Conservation (phyloP, 2,329 filamentous ascomycete species). For the Aphanocladium album region DNA sequence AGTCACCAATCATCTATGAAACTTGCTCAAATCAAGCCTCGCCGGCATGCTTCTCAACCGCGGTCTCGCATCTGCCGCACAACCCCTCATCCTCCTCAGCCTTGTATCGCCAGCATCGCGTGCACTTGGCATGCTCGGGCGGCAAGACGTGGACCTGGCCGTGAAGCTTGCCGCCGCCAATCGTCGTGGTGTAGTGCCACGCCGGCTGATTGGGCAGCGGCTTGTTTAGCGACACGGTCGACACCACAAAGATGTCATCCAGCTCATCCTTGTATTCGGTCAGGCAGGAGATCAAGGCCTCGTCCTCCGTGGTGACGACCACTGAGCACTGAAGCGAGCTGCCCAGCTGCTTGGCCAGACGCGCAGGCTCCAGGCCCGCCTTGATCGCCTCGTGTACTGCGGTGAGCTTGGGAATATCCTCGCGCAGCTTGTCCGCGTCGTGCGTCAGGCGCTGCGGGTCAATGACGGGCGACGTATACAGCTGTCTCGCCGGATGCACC, state of each 20-base stretch:
- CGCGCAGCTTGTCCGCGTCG: conserved; percentile 35
- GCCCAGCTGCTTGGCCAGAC: conserved; percentile 66
- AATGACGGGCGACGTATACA: conserved; percentile 41
- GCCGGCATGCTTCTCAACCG: conserved; percentile 36
- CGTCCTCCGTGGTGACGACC: conserved; percentile 43
- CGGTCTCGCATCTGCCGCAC: conserved; percentile 68
- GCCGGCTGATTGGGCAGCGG: conserved; percentile 23
- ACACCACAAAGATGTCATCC: conserved; percentile 64
- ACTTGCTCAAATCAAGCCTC: background rate
- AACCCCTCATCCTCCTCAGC: conserved; percentile 61
- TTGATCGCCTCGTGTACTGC: conserved; percentile 64
- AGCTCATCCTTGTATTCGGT: conserved; percentile 46
- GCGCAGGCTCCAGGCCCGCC: conserved; percentile 66
- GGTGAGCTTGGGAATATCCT: conserved; percentile 44
- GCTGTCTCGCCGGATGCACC: conserved; percentile 40
- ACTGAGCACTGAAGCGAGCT: conserved; percentile 78
- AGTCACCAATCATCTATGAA: background rate
- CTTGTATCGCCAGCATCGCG: conserved; percentile 83
- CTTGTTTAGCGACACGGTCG: conserved; percentile 49
- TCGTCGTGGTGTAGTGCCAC: conserved; percentile 39
- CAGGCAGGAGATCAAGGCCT: conserved; percentile 29
- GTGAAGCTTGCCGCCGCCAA: conserved; percentile 34
- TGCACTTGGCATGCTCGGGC: conserved; percentile 63
- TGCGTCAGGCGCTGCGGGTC: conserved; percentile 33
- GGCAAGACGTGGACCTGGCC: conserved; percentile 43